Base-by-base conservation (phyloP, 177 flowering plant genomes). In the Vitis hybrid region DNA sequence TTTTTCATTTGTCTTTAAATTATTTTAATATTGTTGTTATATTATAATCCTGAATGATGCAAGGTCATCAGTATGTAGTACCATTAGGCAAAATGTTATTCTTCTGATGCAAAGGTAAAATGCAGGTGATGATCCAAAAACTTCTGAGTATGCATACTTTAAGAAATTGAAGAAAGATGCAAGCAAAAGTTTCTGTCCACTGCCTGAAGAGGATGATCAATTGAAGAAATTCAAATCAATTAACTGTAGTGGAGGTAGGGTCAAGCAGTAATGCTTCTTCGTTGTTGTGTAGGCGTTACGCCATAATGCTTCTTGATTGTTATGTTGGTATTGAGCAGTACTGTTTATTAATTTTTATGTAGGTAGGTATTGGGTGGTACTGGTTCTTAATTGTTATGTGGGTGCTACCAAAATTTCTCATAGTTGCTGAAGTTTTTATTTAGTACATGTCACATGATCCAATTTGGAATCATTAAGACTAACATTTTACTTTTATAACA, bases 71-170 rank as follows among this genome's bases (percentile, higher is more conserved):
- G 35, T 9, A 56, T 30, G n/a, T 57, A 46, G 13, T 46, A 49
- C 21, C 49, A 10, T 63, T 63, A 24, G 18, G 10, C 49, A 24
- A 53, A 52, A 24, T 58, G 35, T 20, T 56, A 56, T 21, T 52
- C 48, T 53, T 53, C 50, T 64, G n/a, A 63, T 63, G 46, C 62
- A 64, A 62, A 69, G 54, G 50, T 73, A 46, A 63, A 41, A 70
- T 74, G 84, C 81, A 85, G 89, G 27, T 63, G 78, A 69, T 69
- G 81, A 63, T 15, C 83, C 94, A 3, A 90, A 90, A 75, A 90
- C 94, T 52, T 85, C 90, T 1, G 94, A 90, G 76, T 90, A 69
- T 74, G 85, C 85, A 3, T 86, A 79, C 72, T 90, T 84, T 73
- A 86, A 83, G 74, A 85, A 77, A 63, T 69, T 88, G 27, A 86